Conservation (phyloP, 495 filamentous ascomycete species). For the Melanomma pulvis-pyrius region DNA sequence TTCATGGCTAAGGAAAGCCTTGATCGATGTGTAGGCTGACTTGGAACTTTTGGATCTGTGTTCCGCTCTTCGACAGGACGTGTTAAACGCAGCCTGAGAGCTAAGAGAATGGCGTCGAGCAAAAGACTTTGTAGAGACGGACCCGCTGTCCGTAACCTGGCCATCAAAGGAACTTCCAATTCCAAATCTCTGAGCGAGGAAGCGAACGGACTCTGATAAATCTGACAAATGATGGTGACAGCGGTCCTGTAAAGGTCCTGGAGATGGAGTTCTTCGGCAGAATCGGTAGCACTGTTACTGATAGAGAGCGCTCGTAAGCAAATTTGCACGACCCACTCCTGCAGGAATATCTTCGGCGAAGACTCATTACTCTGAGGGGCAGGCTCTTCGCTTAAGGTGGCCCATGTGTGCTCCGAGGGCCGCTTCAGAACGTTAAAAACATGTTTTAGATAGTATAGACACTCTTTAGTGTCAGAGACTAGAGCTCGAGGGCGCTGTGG, state of each 20-base stretch:
- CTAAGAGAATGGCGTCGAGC: conserved; percentile 33
- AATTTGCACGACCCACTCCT: conserved; percentile 64
- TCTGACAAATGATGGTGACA: conserved; percentile 71
- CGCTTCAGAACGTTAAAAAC: conserved; percentile 70
- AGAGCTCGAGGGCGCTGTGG: conserved; percentile 16
- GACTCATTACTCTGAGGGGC: conserved; percentile 39
- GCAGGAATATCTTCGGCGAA: conserved; percentile 50
- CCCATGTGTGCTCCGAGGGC: conserved; percentile 63
- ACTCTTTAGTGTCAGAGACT: conserved; percentile 73
- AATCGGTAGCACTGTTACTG: background rate
- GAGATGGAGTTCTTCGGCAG: conserved; percentile 5
- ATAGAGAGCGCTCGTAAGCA: conserved; percentile 40
- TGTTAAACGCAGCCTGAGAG: conserved; percentile 34
- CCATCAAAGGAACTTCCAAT: conserved; percentile 72
- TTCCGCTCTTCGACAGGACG: background rate
- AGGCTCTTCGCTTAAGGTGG: conserved; percentile 55
- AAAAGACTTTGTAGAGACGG: conserved; percentile 43
- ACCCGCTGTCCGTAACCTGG: conserved; percentile 65
- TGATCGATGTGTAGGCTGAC: conserved; percentile 7
- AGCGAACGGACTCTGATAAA: conserved; percentile 72
- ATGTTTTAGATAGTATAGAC: conserved; percentile 75
- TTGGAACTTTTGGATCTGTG: background rate
- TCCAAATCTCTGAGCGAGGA: conserved; percentile 66
- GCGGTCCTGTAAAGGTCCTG: conserved; percentile 69
- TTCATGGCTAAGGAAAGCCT: conserved; percentile 24